These are phyloP conservation scores for Dothistroma septosporum DNA, from an alignment of 2,329 filamentous ascomycete genomes.

Conservation along the genomic window DNA sequence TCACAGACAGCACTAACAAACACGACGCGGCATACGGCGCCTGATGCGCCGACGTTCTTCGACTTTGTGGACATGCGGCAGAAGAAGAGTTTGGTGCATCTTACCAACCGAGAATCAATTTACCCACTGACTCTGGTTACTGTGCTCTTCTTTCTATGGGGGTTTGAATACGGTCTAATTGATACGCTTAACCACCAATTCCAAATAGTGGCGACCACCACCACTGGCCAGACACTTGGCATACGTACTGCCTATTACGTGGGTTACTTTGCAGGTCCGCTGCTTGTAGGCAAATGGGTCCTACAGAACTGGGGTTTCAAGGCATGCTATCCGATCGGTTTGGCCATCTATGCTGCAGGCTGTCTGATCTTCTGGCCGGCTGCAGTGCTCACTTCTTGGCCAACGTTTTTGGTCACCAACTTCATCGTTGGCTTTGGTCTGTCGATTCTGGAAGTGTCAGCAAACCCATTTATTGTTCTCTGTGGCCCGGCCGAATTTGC, in stretches of 20 bases:
- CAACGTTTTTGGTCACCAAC: conserved; percentile 58
- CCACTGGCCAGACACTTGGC: conserved; percentile 58
- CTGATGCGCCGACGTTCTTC: conserved; percentile 56
- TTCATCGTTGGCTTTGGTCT: conserved; percentile 60
- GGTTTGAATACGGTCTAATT: conserved; percentile 81
- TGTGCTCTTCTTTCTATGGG: conserved; percentile 83
- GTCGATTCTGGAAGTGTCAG: conserved; percentile 57
- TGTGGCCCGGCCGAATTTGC: conserved; percentile 59
- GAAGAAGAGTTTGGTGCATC: conserved; percentile 67
- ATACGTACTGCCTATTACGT: conserved; percentile 68
- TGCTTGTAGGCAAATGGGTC: conserved; percentile 60
- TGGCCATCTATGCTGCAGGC: conserved; percentile 60
- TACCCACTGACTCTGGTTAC: conserved; percentile 72
- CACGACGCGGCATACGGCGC: conserved; percentile 36
- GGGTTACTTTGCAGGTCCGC: conserved; percentile 65
- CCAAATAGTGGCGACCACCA: conserved; percentile 59
- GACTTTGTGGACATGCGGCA: conserved; percentile 69
- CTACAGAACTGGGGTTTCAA: conserved; percentile 60
- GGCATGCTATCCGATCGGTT: conserved; percentile 56
- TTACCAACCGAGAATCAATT: conserved; percentile 60
- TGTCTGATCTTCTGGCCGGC: conserved; percentile 62
- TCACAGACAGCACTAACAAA: conserved; percentile 40
- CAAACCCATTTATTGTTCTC: conserved; percentile 60
- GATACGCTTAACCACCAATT: conserved; percentile 75
- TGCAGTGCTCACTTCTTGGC: conserved; percentile 58